Evolutionary conservation across 2,329 filamentous ascomycete species (phyloP).

Genomic region (Huntiella decipiens): DNA sequence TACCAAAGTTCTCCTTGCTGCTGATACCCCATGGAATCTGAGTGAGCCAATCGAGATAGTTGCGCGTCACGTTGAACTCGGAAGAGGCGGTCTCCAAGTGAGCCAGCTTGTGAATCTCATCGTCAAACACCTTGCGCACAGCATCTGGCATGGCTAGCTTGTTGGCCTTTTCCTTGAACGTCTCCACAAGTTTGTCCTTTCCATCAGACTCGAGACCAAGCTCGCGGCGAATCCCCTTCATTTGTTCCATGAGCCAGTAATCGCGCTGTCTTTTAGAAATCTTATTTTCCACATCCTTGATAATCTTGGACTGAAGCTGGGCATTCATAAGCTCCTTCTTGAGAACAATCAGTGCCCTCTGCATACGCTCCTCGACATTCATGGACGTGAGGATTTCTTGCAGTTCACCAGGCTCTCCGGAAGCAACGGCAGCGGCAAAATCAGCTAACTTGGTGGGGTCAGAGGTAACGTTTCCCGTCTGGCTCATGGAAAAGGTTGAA

Average conservation of each 20-base stretch:
- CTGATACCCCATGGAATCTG: slow-evolving; percentile 95
- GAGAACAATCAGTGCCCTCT: slow-evolving; percentile 76
- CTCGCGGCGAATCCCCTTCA: slow-evolving; percentile 94
- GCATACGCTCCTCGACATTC: slow-evolving; percentile 80
- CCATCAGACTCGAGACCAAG: slow-evolving; percentile 93
- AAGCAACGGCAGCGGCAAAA: slow-evolving; percentile 92
- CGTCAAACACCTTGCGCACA: slow-evolving; percentile 94
- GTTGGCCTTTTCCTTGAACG: slow-evolving; percentile 85
- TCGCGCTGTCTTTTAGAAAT: slow-evolving; percentile 94
- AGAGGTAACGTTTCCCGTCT: slow-evolving; percentile 84
- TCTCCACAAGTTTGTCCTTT: slow-evolving; percentile 94
- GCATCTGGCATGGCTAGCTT: slow-evolving; percentile 94
- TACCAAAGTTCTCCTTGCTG: slow-evolving; percentile 91
- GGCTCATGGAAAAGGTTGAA: slow-evolving; percentile 88
- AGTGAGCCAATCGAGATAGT: slow-evolving; percentile 96
- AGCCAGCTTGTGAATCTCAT: slow-evolving; percentile 91
- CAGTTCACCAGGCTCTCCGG: slow-evolving; percentile 75
- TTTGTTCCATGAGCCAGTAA: slow-evolving; percentile 98
- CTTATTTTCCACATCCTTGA: slow-evolving; percentile 91
- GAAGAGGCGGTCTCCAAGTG: slow-evolving; percentile 90
- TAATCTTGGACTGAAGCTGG: slow-evolving; percentile 89
- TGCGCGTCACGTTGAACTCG: slow-evolving; percentile 95
- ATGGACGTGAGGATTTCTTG: slow-evolving; percentile 80
- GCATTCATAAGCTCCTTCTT: slow-evolving; percentile 99
- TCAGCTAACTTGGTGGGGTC: slow-evolving; percentile 91